These are phyloP conservation scores for Triticum turgidum DNA, from an alignment of 176 grass and related monocot species.

Conservation along the genomic window DNA sequence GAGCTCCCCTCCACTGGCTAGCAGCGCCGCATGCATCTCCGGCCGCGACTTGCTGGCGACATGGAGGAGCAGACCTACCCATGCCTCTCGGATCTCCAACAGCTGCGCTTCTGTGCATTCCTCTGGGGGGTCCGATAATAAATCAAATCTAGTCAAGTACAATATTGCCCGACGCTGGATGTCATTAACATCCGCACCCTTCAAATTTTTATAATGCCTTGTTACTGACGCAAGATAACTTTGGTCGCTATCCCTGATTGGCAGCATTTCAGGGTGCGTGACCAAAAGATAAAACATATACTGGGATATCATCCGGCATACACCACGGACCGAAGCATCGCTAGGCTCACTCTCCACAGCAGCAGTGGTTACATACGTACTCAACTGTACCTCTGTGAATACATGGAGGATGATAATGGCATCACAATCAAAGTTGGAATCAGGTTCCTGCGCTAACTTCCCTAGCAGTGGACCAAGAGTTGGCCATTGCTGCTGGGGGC, in stretches of 20 bases:
- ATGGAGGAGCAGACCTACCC: not conserved
- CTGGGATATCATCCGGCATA: not conserved
- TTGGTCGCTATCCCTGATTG: not conserved
- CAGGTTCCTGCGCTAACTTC: no score
- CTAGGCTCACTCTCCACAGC: no score
- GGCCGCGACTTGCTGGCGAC: not conserved
- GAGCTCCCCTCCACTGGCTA: slow-evolving; percentile 11
- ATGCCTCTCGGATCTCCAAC: not conserved
- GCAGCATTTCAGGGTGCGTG: not conserved
- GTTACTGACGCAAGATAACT: no score
- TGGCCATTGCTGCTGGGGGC: no score
- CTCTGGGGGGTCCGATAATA: no score
- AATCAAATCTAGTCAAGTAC: no score
- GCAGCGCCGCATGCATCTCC: not conserved
- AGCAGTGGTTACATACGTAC: not conserved
- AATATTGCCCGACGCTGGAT: no score
- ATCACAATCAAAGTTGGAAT: not conserved
- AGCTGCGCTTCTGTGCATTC: no score
- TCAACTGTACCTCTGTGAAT: not conserved
- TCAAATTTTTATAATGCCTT: not conserved
- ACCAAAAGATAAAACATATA: slow-evolving; percentile 15
- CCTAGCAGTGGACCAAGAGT: no score
- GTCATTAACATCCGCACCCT: not conserved
- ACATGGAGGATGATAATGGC: not conserved
- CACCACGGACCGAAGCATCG: no score